Base-by-base conservation (phyloP, 2,329 filamentous ascomycete genomes). In the Pseudogymnoascus sp. region DNA sequence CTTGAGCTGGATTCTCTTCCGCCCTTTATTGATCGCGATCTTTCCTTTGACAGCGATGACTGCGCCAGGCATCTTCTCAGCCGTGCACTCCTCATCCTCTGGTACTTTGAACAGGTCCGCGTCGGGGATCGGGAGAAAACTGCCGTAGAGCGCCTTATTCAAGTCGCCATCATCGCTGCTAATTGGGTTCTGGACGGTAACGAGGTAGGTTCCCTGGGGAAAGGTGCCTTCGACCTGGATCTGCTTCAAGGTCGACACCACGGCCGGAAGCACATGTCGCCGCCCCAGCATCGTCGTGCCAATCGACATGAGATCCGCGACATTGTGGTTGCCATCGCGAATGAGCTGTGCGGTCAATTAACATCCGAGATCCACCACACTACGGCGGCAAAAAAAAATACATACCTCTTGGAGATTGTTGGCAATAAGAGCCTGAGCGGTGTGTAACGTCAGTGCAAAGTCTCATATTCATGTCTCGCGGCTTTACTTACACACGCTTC, bases 181-280 rank as follows among this genome's bases (percentile, higher is more conserved):
- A 75, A 97, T 89, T 25, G 93, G 93, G 73, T 96, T 86, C 77
- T 96, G 91, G 16, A 97, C 91, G 0, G 93, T 97, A 37, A 97
- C 93, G 42, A 97, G 86, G 73, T 96, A 97, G 1, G 93, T 96
- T 62, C 93, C 93, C 5, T 85, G 88, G 28, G 86, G 88, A 73
- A 97, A 97, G 1, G 93, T 97, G 65, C 93, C 93, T 77, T 97
- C 93, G 68, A 97, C 90, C 80, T 96, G 91, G 69, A 97, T 84
- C 77, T 96, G 89, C 64, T 85, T 82, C 46, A 97, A 84, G 2
- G 90, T 92, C 43, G 84, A 82, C 64, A 88, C 84, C 23, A 97
- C 93, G 9, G 88, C 87, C 21, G 93, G 92, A 46, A 91, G 81
- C 65, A 97, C 93, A 76, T 97, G 93, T 36, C 93, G 89, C 8